Conservation (phyloP, 2,329 filamentous ascomycete genomes). For the Shiraia sp. region DNA sequence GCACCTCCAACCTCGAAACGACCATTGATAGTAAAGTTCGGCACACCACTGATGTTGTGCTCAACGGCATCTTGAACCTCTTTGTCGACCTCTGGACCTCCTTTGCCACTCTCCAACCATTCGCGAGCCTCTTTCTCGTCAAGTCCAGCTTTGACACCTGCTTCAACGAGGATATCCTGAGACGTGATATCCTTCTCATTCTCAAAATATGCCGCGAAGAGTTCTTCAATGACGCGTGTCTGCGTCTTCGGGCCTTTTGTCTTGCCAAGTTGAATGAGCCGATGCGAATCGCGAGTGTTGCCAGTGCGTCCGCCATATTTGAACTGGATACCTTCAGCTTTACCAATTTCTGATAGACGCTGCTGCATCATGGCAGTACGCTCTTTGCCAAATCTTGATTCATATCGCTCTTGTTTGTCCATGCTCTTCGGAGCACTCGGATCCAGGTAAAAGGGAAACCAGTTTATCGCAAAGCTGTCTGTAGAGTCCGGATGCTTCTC, state of each 20-base stretch:
- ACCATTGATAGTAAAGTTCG: slow-evolving; percentile 74
- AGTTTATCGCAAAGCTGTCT: slow-evolving; percentile 74
- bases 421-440: slow-evolving; percentile 62
- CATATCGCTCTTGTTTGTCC: slow-evolving; percentile 62
- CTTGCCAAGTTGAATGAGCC: slow-evolving; percentile 68
- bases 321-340: slow-evolving; percentile 72
- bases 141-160: slow-evolving; percentile 50
- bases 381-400: slow-evolving; percentile 66
- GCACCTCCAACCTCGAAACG: slow-evolving; percentile 70
- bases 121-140: slow-evolving; percentile 48
- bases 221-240: slow-evolving; percentile 45
- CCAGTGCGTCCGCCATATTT: slow-evolving; percentile 72
- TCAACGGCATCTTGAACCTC: slow-evolving; percentile 50
- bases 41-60: slow-evolving; percentile 68
- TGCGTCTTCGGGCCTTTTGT: slow-evolving; percentile 56
- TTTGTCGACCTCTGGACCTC: slow-evolving; percentile 51
- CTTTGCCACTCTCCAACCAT: slow-evolving; percentile 51
- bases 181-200: slow-evolving; percentile 54
- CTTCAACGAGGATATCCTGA: slow-evolving; percentile 44
- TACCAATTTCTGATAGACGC: slow-evolving; percentile 62
- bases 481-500: slow-evolving; percentile 60
- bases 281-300: slow-evolving; percentile 78
- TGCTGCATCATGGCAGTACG: slow-evolving; percentile 61
- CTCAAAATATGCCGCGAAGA: slow-evolving; percentile 51
- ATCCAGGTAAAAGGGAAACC: slow-evolving; percentile 82